phyloP scores from a whole-genome alignment of 805 yeast genomes.

The Wickerhamomyces bisporus region DNA sequence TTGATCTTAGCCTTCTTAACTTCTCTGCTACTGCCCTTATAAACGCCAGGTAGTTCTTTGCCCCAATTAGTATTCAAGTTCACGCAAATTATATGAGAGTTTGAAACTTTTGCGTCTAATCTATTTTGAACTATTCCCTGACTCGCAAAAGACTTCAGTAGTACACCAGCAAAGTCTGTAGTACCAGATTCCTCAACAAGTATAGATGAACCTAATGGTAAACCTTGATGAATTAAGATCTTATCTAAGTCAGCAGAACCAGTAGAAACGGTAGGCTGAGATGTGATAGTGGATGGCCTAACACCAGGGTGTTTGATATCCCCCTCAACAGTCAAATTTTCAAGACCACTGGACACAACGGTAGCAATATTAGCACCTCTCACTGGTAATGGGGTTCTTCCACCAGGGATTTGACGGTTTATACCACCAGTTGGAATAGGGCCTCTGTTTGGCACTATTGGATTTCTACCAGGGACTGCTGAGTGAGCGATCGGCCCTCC shows the following conservation, averaged over 20 bases:
- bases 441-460: slow-evolving; percentile 7
- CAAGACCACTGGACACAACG: slow-evolving; percentile 4
- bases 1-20: slow-evolving; percentile 54
- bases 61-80: slow-evolving; percentile 58
- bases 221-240: slow-evolving; percentile 72
- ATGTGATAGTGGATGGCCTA: slow-evolving; percentile 67
- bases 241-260: slow-evolving; percentile 76
- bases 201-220: slow-evolving; percentile 71
- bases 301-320: slow-evolving; percentile 43
- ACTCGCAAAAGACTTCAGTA: slow-evolving; percentile 64
- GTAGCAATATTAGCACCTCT: slow-evolving; percentile 1
- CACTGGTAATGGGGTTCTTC: slow-evolving; percentile 1
- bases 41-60: slow-evolving; percentile 70
- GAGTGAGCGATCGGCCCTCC: slow-evolving; percentile 6
- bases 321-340: slow-evolving; percentile 9
- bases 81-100: slow-evolving; percentile 60
- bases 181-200: slow-evolving; percentile 80
- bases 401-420: not conserved
- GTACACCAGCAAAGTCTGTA: slow-evolving; percentile 76
- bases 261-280: slow-evolving; percentile 73
- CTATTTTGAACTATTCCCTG: slow-evolving; percentile 72
- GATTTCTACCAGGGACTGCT: slow-evolving; percentile 11
- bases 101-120: slow-evolving; percentile 31
- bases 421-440: slow-evolving; percentile 4
- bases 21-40: slow-evolving; percentile 63